phyloP scores from a whole-genome alignment of 768 basidiomycete species.

The Collybiopsis luxurians region DNA sequence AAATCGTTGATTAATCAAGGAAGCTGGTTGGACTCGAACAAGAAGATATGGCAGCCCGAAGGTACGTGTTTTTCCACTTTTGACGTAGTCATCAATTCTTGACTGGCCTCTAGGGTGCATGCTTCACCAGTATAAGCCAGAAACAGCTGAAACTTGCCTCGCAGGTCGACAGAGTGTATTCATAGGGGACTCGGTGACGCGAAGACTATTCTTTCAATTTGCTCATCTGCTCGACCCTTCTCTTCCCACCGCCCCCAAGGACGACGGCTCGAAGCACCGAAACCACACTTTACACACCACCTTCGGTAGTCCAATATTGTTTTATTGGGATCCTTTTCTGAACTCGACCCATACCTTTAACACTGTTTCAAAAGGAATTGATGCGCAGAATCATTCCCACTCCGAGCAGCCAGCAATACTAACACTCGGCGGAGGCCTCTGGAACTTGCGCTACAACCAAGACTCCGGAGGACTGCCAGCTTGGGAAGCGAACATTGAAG shows the following conservation, averaged over 20 bases:
- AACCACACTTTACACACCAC: constrained; percentile 52
- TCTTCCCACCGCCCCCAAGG: constrained; percentile 48
- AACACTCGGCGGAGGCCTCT: constrained; percentile 83
- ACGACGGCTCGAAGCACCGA: constrained; percentile 65
- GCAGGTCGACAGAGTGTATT: constrained; percentile 65
- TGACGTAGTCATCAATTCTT: constrained; percentile 11
- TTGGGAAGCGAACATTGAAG: constrained; percentile 77
- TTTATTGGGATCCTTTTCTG: constrained; percentile 87
- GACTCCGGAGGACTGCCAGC: constrained; percentile 70
- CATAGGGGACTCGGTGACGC: constrained; percentile 81
- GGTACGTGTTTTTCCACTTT: constrained; percentile 41
- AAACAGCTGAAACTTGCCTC: constrained; percentile 55
- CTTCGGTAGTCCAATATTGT: constrained; percentile 49
- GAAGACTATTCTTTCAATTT: constrained; percentile 76
- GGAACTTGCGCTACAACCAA: constrained; percentile 80
- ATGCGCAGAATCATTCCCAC: constrained; percentile 7
- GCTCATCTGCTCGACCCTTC: constrained; percentile 57
- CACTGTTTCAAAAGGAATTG: constrained; percentile 34
- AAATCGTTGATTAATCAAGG: constrained; percentile 67
- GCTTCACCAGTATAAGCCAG: constrained; percentile 60
- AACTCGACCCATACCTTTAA: constrained; percentile 56
- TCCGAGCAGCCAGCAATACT: constrained; percentile 54
- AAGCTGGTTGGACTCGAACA: constrained; percentile 69
- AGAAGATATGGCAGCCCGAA: constrained; percentile 84
- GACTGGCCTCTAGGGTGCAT: constrained; percentile 65